Percentiles rank a stretch among this genome's conserved stretches.
Evolutionary conservation across 257 asterid genomes (phyloP).

Genomic region (Rehmannia glutinosa): DNA sequence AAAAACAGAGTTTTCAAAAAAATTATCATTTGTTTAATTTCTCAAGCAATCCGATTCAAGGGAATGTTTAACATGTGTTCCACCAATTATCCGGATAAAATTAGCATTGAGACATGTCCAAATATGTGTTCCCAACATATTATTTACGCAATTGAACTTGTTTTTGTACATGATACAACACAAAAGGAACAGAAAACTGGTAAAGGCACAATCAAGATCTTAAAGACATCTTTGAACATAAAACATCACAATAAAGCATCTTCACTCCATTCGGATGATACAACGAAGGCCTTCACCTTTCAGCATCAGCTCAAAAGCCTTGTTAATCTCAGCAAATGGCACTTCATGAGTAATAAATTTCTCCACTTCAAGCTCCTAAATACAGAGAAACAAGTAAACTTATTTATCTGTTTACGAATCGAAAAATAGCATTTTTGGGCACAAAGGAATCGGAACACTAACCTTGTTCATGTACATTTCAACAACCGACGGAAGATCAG

Average conservation of each 20-base stretch:
- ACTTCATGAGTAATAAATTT: conserved; percentile 62
- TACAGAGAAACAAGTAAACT: background rate
- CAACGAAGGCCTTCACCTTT: conserved; percentile 70
- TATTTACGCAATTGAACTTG: background rate
- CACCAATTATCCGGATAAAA: too few species aligned
- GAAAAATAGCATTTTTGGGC: background rate
- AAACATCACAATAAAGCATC: background rate
- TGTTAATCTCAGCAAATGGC: conserved; percentile 52
- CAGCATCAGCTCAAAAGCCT: conserved; percentile 66
- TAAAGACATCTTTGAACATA: background rate
- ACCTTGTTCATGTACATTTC: conserved; percentile 78
- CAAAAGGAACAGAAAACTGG: background rate
- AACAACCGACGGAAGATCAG: conserved; percentile 58
- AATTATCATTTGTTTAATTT: too few species aligned
- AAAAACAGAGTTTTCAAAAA: too few species aligned
- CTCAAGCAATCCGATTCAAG: too few species aligned
- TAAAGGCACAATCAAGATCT: background rate
- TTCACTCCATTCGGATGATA: conserved; percentile 39
- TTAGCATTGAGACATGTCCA: too few species aligned
- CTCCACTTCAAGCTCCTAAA: conserved; percentile 63
- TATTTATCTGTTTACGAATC: background rate
- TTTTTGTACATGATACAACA: background rate
- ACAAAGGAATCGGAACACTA: background rate
- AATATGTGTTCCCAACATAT: too few species aligned
- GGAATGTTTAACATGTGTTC: too few species aligned